Evolutionary conservation across 2,329 filamentous ascomycete genomes (phyloP).

Genomic region (Exophiala calicioides): DNA sequence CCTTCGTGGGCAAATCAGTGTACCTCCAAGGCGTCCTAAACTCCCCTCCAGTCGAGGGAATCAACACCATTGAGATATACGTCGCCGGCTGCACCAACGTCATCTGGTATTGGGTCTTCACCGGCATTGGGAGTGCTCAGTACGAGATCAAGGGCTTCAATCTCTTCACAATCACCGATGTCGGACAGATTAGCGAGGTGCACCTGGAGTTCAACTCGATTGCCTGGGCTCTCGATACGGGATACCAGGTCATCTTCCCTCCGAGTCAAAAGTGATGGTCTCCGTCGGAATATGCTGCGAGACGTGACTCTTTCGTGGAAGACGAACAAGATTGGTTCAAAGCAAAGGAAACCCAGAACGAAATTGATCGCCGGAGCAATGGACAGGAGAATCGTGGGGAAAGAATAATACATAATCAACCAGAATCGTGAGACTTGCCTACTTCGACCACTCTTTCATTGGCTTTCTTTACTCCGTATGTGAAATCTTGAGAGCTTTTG

Average conservation of each 20-base stretch:
- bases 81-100: conserved; percentile 25
- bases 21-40: conserved; percentile 26
- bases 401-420: background rate
- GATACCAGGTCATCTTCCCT: conserved; percentile 25
- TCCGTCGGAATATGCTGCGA: no score
- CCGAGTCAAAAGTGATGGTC: conserved; percentile 5
- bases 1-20: conserved; percentile 23
- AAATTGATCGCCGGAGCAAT: no score
- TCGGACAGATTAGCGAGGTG: conserved; percentile 15
- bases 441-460: background rate
- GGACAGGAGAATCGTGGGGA: background rate
- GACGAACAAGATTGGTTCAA: no score
- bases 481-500: no score
- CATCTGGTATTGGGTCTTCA: conserved; percentile 28
- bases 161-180: conserved; percentile 20
- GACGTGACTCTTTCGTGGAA: no score
- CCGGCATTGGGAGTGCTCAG: conserved; percentile 20
- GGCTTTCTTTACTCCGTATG: background rate
- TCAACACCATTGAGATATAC: conserved; percentile 26
- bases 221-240: conserved; percentile 27
- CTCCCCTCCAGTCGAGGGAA: conserved; percentile 19
- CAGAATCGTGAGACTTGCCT: background rate
- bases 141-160: conserved; percentile 29
- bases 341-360: no score
- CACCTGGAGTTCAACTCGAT: conserved; percentile 28